Evolutionary conservation across 495 filamentous ascomycete genomes (phyloP).

Genomic region (Pseudomonodictys pantanalensis): DNA sequence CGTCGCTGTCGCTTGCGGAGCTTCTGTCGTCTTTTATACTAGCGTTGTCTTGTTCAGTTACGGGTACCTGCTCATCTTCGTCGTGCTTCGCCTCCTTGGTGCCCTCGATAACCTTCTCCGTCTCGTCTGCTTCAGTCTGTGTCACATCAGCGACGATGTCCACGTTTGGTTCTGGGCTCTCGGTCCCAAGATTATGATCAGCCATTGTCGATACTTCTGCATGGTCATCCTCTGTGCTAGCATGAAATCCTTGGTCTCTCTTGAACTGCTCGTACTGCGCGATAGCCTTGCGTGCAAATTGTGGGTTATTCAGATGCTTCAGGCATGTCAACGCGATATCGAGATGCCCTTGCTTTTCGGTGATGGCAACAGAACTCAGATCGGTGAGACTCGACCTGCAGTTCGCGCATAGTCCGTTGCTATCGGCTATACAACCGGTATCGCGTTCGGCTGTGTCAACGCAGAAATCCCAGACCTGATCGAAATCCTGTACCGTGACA

Average conservation of each 20-base stretch:
- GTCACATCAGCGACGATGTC: too few relatives aligned
- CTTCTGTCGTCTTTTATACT: too few relatives aligned
- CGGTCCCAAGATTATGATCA: too few relatives aligned
- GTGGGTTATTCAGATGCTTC: not conserved
- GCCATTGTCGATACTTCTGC: too few relatives aligned
- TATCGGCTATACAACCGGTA: not conserved
- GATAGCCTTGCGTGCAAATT: too few relatives aligned
- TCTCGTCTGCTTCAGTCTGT: too few relatives aligned
- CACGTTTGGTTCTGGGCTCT: too few relatives aligned
- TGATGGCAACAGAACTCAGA: not conserved
- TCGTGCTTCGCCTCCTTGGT: too few relatives aligned
- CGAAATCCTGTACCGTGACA: not conserved
- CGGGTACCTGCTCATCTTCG: not conserved
- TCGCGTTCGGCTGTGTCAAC: not conserved
- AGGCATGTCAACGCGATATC: not conserved
- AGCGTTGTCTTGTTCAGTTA: not conserved
- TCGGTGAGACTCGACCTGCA: not conserved
- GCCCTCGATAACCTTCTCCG: too few relatives aligned
- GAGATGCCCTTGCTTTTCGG: conserved; percentile 6
- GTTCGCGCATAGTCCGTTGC: not conserved
- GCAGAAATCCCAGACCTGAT: not conserved
- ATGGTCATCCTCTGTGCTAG: too few relatives aligned
- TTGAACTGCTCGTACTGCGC: too few relatives aligned
- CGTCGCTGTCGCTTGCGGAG: not conserved
- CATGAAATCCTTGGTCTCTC: too few relatives aligned